phyloP scores from a whole-genome alignment of 768 basidiomycete genomes.

The Russula sp. region DNA sequence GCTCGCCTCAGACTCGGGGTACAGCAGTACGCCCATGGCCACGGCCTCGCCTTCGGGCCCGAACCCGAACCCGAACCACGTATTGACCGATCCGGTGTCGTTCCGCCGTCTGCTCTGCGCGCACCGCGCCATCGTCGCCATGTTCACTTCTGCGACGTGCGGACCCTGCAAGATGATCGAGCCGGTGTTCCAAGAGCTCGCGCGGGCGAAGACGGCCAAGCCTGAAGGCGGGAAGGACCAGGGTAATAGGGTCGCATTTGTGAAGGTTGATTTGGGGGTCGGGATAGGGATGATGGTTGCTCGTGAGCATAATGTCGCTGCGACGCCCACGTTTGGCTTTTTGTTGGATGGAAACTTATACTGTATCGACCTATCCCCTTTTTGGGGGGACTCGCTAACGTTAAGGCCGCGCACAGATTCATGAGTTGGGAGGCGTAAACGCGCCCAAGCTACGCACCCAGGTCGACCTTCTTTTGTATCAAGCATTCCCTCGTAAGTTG shows the following conservation, averaged over 20 bases:
- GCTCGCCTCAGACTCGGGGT: too few relatives aligned
- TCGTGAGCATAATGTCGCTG: slow-evolving; percentile 55
- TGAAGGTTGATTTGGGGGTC: slow-evolving; percentile 76
- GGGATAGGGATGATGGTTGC: slow-evolving; percentile 60
- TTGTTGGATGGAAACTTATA: slow-evolving; percentile 79
- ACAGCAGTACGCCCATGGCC: too few relatives aligned
- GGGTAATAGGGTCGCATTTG: slow-evolving; percentile 58
- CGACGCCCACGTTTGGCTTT: slow-evolving; percentile 87
- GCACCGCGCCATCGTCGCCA: slow-evolving; percentile 68
- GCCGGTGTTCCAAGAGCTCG: slow-evolving; percentile 75
- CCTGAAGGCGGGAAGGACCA: slow-evolving; percentile 18
- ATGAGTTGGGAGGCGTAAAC: slow-evolving; percentile 70
- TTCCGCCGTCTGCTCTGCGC: slow-evolving; percentile 58
- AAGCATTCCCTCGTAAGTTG: slow-evolving; percentile 73
- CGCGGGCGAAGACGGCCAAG: slow-evolving; percentile 46
- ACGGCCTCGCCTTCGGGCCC: too few relatives aligned
- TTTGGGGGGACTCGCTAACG: too few relatives aligned
- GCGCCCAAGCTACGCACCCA: slow-evolving; percentile 63
- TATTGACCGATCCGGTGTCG: slow-evolving; percentile 67
- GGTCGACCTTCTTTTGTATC: slow-evolving; percentile 65
- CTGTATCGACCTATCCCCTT: too few relatives aligned
- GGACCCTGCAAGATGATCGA: slow-evolving; percentile 79
- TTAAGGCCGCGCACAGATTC: slow-evolving; percentile 37
- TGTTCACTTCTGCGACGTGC: slow-evolving; percentile 76
- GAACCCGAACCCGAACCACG: slow-evolving; percentile 48